Evolutionary conservation across 2,329 filamentous ascomycete genomes (phyloP).

Genomic region (Pseudodiploospora longispora): DNA sequence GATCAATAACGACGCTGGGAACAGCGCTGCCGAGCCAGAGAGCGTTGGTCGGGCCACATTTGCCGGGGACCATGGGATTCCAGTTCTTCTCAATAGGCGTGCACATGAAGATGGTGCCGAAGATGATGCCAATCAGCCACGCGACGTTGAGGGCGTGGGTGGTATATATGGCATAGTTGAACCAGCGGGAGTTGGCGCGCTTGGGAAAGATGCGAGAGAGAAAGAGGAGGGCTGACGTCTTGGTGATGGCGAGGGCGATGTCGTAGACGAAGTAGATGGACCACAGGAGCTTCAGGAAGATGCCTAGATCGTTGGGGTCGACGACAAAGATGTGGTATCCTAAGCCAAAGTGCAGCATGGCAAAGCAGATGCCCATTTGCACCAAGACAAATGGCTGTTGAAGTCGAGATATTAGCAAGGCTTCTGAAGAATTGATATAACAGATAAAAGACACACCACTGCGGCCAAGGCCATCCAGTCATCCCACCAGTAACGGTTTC

Average conservation of each 20-base stretch:
- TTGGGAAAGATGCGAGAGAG: constrained; percentile 41
- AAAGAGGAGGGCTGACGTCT: constrained; percentile 42
- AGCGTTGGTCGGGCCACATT: constrained; percentile 40
- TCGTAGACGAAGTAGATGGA: constrained; percentile 40
- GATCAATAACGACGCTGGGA: constrained; percentile 38
- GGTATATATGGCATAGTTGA: constrained; percentile 32
- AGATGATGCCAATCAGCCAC: constrained; percentile 40
- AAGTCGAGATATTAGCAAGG: constrained; percentile 32
- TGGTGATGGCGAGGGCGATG: constrained; percentile 41
- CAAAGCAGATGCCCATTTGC: constrained; percentile 36
- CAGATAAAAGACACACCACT: constrained; percentile 25
- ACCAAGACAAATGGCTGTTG: too few relatives aligned
- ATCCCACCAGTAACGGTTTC: constrained; percentile 33
- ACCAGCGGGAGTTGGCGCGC: constrained; percentile 25
- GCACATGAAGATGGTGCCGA: constrained; percentile 45
- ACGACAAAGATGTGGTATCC: constrained; percentile 37
- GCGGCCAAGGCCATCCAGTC: constrained; percentile 41
- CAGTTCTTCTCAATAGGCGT: constrained; percentile 41
- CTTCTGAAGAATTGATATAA: constrained; percentile 13
- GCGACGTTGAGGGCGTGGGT: constrained; percentile 35
- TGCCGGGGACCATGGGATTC: constrained; percentile 35
- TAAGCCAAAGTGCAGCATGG: constrained; percentile 38
- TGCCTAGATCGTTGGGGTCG: constrained; percentile 26
- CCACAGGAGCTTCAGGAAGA: constrained; percentile 39
- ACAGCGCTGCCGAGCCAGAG: constrained; percentile 43